Evolutionary conservation across 805 yeast genomes (phyloP), one percentile per base, ranked within the genome.

Genomic region (Candida michaelii): DNA sequence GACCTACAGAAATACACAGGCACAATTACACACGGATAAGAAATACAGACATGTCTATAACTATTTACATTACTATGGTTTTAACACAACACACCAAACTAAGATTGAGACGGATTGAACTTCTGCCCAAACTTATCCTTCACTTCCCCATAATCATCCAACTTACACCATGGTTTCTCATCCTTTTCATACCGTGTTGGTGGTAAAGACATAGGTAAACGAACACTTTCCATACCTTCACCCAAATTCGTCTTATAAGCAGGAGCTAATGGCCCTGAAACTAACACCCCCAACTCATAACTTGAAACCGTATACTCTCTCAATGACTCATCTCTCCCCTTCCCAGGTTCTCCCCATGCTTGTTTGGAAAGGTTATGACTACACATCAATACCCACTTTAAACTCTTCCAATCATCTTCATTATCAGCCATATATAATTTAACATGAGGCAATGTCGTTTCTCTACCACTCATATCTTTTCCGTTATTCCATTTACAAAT

Each of bases 341-440:
- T n/a, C 12, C 16, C 24, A n/a, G 25, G 30, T 13, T 39, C 47
- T 63, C 96, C 96, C 96, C 96, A 88, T 1, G 95, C 96, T 46
- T 79, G 84, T 42, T 77, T 77, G 24, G 90, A 82, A 30, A 86
- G 54, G 54, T 88, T 88, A 24, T 88, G 85, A 36, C 89, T 82
- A 0, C 93, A 85, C 55, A 85, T 68, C 30, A 85, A 58, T 14
- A 82, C 73, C 95, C 95, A 88, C 39, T 77, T 73, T 4, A 85
- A 56, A 2, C 77, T 63, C 27, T 61, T 51, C 59, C 74, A 77
- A 38, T 70, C 53, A 49, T 79, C 80, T 3, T 73, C 73, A 10
- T 82, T 73, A 41, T 67, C 74, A 48, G 78, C 72, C 44, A 78
- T 54, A 51, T 84, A 80, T 24, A 85, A 76, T 59, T 88, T 88